Evolutionary conservation across 768 basidiomycete species (phyloP).

Genomic region (Leccinellum luteum): DNA sequence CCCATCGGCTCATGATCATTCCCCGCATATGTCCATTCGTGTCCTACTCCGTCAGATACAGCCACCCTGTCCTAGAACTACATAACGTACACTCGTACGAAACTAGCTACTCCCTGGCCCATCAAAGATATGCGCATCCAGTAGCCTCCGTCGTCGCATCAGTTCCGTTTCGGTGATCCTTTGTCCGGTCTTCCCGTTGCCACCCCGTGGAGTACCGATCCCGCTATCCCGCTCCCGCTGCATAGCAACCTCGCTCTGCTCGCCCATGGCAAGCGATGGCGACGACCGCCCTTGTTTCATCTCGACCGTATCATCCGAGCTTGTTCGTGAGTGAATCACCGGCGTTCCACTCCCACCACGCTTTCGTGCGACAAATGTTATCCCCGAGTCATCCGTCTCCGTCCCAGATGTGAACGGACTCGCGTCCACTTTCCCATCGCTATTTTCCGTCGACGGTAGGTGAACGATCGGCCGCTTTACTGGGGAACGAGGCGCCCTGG

Average conservation of each 20-base stretch:
- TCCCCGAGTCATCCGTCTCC: constrained; percentile 66
- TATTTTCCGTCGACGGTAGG: not conserved
- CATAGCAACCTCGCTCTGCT: constrained; percentile 1
- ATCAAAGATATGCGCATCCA: constrained; percentile 68
- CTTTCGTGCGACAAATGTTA: constrained; percentile 69
- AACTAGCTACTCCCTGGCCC: constrained; percentile 10
- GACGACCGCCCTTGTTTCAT: constrained; percentile 19
- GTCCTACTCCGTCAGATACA: not conserved
- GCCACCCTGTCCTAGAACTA: constrained; percentile 1
- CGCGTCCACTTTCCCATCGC: constrained; percentile 13
- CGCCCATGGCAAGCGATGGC: constrained; percentile 7
- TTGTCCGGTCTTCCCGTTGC: constrained; percentile 51
- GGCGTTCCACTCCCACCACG: constrained; percentile 33
- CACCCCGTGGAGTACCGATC: constrained; percentile 25
- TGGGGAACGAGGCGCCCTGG: constrained; percentile 20
- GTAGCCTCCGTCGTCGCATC: constrained; percentile 72
- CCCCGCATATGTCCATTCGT: not conserved
- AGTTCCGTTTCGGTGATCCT: constrained; percentile 77
- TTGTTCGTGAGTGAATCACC: constrained; percentile 16
- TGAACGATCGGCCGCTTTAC: constrained; percentile 16
- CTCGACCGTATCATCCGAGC: constrained; percentile 21
- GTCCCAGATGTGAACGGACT: constrained; percentile 47
- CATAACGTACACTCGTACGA: constrained; percentile 1
- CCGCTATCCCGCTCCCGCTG: constrained; percentile 27
- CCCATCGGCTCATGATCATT: constrained; percentile 1